Percentiles rank a stretch among this genome's conserved stretches.
phyloP scores from a whole-genome alignment of 768 basidiomycete genomes.

The Leccinum barrowsii region DNA sequence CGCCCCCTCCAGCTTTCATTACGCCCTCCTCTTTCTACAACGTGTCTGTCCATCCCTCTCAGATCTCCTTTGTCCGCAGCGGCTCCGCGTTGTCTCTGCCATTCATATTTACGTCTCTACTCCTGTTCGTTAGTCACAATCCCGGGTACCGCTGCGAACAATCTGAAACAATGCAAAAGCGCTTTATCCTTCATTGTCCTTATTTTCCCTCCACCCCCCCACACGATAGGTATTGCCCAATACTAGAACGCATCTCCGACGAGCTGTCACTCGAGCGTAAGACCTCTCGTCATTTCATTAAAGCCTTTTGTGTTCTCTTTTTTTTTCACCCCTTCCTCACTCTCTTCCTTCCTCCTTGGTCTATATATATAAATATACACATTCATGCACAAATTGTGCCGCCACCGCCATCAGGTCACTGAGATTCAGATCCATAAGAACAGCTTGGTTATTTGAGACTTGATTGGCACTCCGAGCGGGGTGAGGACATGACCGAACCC shows the following conservation, averaged over 20 bases:
- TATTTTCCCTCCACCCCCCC: constrained; percentile 2
- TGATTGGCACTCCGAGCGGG: not conserved
- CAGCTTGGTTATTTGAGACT: not conserved
- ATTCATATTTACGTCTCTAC: constrained; percentile 16
- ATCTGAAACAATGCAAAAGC: constrained; percentile 6
- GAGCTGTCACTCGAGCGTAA: not conserved
- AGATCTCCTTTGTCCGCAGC: constrained; percentile 6
- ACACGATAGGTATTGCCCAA: not conserved
- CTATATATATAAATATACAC: not conserved
- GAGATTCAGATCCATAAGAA: not conserved
- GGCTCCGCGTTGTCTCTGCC: constrained; percentile 9
- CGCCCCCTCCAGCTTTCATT: constrained; percentile 12
- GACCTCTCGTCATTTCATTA: constrained; percentile 8
- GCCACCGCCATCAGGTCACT: not conserved
- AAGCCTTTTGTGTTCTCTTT: not conserved
- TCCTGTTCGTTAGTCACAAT: constrained; percentile 13
- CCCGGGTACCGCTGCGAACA: not conserved
- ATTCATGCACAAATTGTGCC: not conserved
- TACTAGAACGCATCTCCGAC: not conserved
- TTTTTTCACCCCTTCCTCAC: not conserved
- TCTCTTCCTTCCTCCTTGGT: not conserved
- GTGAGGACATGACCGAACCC: not conserved
- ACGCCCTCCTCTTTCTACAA: constrained; percentile 8
- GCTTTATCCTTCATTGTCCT: not conserved
- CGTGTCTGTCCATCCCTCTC: constrained; percentile 14